Base-by-base conservation (phyloP, 345 rosid species). In the Eucalyptus camaldulensis region DNA sequence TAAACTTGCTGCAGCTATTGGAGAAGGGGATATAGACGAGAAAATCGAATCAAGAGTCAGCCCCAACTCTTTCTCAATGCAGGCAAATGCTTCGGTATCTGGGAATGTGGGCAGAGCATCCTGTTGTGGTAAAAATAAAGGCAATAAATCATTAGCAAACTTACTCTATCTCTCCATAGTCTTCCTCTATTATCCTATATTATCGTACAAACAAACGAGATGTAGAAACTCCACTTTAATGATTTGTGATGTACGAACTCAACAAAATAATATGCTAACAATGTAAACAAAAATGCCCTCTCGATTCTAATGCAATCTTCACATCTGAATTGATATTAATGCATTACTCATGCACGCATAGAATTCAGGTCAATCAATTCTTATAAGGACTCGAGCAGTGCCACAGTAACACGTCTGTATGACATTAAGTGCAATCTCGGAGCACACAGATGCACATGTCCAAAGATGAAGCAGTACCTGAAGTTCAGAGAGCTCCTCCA, bases 51-150 rank as follows among this genome's bases (percentile, higher is more conserved):
- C 98, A 8, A 98, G 94, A 14, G 97, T 89, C 88, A 93, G 87
- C 87, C 96, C 98, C 86, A 97, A 89, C 95, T 98, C 98, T 87
- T 86, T 95, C 93, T 98, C 99, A 24, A 97, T 94, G 93, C 99
- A 98, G 24, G 95, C 90, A 91, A 98, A 95, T 86, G 99, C 99
- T 89, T 96, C 98, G 29, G 92, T 94, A 80, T 98, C 98, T n/a
- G 99, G 98, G 91, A 98, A 98, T 43, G 99, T 98, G 10, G 99
- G 99, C 93, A 96, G 92, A 62, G 97, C 94, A 92, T 96, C 99
- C 99, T 98, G 95, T 88, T 21, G 45, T 21, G 47, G 85, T 76
- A 37, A 76, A 76, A 40, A 37, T 76, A 6, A n/a, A 86, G 45
- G 6, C 87, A 86, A 86, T 49, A 43, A 53, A 58, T 91, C 76